Base-by-base conservation (phyloP, 306 rosid species). In the Vachellia collinsii region DNA sequence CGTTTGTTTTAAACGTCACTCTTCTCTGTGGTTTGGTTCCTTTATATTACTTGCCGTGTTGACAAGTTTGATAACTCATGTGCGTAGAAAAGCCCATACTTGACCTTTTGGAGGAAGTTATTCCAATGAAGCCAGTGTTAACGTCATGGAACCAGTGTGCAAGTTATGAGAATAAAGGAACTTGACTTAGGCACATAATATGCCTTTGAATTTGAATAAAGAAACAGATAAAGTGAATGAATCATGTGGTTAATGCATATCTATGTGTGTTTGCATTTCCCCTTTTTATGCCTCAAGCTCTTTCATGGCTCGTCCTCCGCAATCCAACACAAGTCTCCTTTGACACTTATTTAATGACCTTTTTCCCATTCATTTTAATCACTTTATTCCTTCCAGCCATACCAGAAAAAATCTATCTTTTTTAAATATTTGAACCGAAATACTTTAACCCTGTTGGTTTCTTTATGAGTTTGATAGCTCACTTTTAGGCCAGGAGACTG, bases 191-290 rank as follows among this genome's bases (percentile, higher is more conserved):
- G 23, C 47, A 0, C 5, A 11, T 17, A 37, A 37, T 65, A 66
- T 67, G 50, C 16, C 39, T 67, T 67, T 67, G 72, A 67, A 38
- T 65, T 65, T 38, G n/a, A 29, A 62, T 29, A 29, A 29, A 46
- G 11, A 53, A n/a, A 16, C 54, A 48, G 17, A 13, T n/a, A 62
- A 29, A 23, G 67, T 61, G 67, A 3, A 12, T 5, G 46, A 37
- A 65, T 65, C 46, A 65, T 37, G 25, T 62, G 42, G 38, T 25
- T 4, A 29, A 29, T 29, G 19, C 16, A 16, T 48, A 7, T 47
- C n/a, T 48, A n/a, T 3, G 48, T 50, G 16, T 46, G 53, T 47
- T n/a, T 50, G 56, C 1, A 29, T 29, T 29, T 34, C 19, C 68
- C 68, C 41, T 34, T 62, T 25, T 29, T 62, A 62, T 62, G 41